Evolutionary conservation across 139 green algal species (phyloP), one percentile per base, ranked within the genome.

Genomic region (Auxenochlorella pyrenoidosa): DNA sequence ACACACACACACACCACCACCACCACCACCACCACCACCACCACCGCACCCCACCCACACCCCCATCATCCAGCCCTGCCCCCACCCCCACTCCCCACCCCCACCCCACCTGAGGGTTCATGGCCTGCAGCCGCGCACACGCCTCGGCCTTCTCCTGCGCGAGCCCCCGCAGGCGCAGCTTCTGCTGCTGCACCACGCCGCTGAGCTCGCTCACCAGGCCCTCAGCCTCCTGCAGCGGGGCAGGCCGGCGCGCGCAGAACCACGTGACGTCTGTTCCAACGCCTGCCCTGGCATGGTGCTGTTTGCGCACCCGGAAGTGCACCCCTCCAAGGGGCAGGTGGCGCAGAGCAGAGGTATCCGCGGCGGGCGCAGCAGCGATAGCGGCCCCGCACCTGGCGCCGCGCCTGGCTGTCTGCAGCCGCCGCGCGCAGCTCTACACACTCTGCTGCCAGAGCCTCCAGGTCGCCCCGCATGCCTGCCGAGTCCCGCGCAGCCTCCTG

Each of bases 161-260:
- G n/a, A 91, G 65, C 13, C 78, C 71, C 22, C 80, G 75, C 54
- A 92, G 68, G 44, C 86, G 75, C 19, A 87, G 79, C 86, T 92
- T 92, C 82, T 92, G 89, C 41, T 87, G 86, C 78, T 85, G 86
- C 77, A 90, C 76, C 66, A 92, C 86, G 34, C 90, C 82, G 19
- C 85, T 89, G 3, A 92, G 82, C 86, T 92, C 86, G 6, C 40
- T 54, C 36, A 88, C 72, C 51, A 86, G 36, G 3, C 41, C 75
- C 82, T 90, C 85, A 10, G 82, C 70, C 79, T 90, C 88, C 88
- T 91, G 88, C 63, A 19, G 44, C 30, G 36, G 34, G n/a, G 36
- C 15, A 43, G n/a, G 15, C 12, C 16, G 18, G 34, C 3, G 70
- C 30, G 24, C 22, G 15, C 34, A n/a, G 16, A 10, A 24, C 36